Evolutionary conservation across 2,329 filamentous ascomycete genomes (phyloP).

Genomic region (Ceratocystis cacaofunesta): DNA sequence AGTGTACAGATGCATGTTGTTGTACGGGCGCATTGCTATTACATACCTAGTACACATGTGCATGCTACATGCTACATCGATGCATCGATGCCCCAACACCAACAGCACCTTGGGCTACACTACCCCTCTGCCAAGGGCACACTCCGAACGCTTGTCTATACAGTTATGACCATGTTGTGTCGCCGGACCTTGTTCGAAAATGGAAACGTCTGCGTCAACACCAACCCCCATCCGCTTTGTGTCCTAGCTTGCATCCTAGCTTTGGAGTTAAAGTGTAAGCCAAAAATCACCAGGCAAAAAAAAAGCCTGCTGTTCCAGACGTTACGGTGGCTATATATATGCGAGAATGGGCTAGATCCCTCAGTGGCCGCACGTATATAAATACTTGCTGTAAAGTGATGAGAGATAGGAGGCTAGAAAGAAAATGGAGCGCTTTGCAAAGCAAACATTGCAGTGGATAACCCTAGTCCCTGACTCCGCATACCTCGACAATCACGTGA

Average conservation of each 20-base stretch:
- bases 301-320: neutral
- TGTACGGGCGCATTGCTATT: too few species aligned
- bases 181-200: neutral
- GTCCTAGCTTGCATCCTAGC: slow-evolving; percentile 17
- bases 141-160: neutral
- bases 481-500: neutral
- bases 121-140: neutral
- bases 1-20: too few species aligned
- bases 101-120: neutral
- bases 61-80: neutral
- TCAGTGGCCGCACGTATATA: neutral
- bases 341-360: neutral
- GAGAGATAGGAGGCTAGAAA: too few species aligned
- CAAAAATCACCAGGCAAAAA: neutral
- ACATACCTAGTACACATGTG: neutral
- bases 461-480: too few species aligned
- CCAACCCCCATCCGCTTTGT: neutral
- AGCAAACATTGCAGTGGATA: too few species aligned
- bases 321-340: neutral
- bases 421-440: too few species aligned
- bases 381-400: too few species aligned
- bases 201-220: neutral
- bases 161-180: neutral
- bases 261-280: neutral
- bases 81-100: neutral